Evolutionary conservation across 2,329 filamentous ascomycete species (phyloP), one percentile per base, ranked within the genome.

Genomic region (Cladosporium sp.): DNA sequence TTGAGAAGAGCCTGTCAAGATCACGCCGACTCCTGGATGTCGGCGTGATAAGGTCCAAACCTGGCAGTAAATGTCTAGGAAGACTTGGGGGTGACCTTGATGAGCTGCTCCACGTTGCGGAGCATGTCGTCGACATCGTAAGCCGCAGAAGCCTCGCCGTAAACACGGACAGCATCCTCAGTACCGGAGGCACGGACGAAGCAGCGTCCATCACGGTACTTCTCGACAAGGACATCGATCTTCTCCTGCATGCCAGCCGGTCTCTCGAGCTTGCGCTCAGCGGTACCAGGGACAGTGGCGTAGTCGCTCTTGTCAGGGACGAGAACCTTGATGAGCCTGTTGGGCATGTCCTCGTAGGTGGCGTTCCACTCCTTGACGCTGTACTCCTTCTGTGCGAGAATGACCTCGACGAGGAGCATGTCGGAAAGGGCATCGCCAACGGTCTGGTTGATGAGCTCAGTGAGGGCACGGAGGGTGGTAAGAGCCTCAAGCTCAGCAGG

Each of bases 391-490:
- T 98, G 93, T 7, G 95, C 93, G 49, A 99, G 89, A 71, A 98
- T 95, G 38, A 94, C 92, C 80, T 99, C 95, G 47, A 98, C 93
- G 75, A 99, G 88, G 55, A 99, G 87, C 86, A 97, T 91, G 80
- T 99, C 95, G 0, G 93, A 97, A 66, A 99, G 86, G 57, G 95
- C 95, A 77, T 99, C 95, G 63, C 95, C 95, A 57, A 98, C 94
- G 0, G 95, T 95, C 83, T 99, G 95, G 84, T 99, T 99, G 83
- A 99, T 96, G 69, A 99, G 86, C 73, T 97, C 92, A 60, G 90
- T 90, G 64, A 96, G 86, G 12, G 92, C 93, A 63, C 87, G 85
- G 0, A 99, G 88, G 10, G 90, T 93, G 65, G 96, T 91, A 15
- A 98, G 86, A 1, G 94, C 92, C 73, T 92, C 91, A 77, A 94